A percentile compares a stretch with the other conserved stretches of the same genome.
phyloP scores from a whole-genome alignment of 441 rosid species.

The Populus hybrid region DNA sequence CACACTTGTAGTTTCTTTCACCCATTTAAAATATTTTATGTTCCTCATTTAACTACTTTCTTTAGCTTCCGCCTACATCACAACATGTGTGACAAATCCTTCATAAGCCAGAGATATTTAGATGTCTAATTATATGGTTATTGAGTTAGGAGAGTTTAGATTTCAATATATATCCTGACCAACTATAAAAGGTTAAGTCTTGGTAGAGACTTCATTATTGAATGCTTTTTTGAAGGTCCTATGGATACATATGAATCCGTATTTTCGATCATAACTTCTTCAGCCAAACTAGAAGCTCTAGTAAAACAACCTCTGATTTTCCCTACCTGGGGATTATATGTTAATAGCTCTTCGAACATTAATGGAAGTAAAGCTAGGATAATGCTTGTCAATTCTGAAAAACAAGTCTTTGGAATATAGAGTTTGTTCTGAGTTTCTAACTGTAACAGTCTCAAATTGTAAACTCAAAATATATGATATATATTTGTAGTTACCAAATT shows the following conservation, averaged over 20 bases:
- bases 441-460: no score
- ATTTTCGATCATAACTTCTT: neutral
- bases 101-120: neutral
- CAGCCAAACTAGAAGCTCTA: neutral
- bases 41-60: no score
- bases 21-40: no score
- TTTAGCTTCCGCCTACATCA: no score
- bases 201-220: neutral
- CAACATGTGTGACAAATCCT: neutral
- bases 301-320: neutral
- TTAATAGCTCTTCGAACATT: neutral
- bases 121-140: neutral
- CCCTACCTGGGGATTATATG: neutral
- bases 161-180: neutral
- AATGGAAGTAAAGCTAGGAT: neutral
- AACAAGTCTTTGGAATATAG: neutral
- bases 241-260: no score
- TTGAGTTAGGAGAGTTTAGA: neutral
- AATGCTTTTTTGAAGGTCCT: neutral
- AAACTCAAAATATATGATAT: no score
- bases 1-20: no score
- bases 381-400: neutral
- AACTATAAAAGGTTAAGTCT: neutral
- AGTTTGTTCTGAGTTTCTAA: no score
- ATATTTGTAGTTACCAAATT: no score